Evolutionary conservation across 2,329 filamentous ascomycete species (phyloP), one percentile per base, ranked within the genome.

Genomic region (Aphanocladium album): DNA sequence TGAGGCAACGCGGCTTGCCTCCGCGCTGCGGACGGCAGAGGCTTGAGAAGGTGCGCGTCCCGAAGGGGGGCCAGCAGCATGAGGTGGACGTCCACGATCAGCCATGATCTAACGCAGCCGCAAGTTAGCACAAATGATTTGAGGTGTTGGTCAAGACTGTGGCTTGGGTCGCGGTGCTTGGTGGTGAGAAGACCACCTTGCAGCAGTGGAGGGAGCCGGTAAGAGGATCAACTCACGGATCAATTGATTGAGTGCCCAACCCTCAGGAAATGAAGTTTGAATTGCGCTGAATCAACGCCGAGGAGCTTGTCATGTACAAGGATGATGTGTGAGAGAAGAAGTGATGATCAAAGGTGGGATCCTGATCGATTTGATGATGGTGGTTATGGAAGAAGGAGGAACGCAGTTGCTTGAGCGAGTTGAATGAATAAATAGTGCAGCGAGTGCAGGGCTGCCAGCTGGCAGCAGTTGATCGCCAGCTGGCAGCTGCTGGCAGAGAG

Each of bases 71-170:
- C 50, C 50, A 25, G 39, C n/a, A 8, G 19, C 16, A 17, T 35
- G 49, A 11, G 67, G 67, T 5, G 72, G 69, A 5, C 67, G 68
- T 8, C 69, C 71, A 64, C 71, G 65, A 30, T 74, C 71, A 61
- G 73, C 74, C 73, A 75, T 47, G 47, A 33, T 41, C 27, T 37
- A 17, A n/a, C 57, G 19, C 2, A 57, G 1, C 25, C 16, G 9
- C 6, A 9, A 47, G 21, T 60, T 47, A 60, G 49, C 57, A 35
- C 8, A 12, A 43, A n/a, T 49, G 59, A 59, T 8, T 30, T 6
- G 23, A 11, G 17, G 11, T 25, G 35, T 45, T 17, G 23, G 60
- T 53, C 30, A 50, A 46, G 49, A 16, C 41, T 35, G 6, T 35
- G 33, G 33, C 33, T n/a, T n/a, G n/a, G n/a, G n/a, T n/a, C n/a